These are phyloP conservation scores for Sclerotinia sclerotiorum DNA, from an alignment of 2,329 filamentous ascomycete species.

Conservation along the genomic window DNA sequence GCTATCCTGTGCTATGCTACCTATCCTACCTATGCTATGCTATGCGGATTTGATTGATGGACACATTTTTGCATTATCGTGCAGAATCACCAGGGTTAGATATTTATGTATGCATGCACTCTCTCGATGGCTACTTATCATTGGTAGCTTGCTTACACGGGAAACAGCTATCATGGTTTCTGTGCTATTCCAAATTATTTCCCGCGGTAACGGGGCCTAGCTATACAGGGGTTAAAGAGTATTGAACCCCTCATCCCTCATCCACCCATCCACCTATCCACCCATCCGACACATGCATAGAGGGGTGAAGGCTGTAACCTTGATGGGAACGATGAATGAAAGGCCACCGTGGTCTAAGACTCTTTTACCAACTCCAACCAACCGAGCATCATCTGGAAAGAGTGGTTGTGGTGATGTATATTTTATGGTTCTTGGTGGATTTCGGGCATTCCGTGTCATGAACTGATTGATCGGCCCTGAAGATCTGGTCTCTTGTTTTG, in stretches of 20 bases:
- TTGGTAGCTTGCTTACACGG: background rate
- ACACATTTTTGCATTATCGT: background rate
- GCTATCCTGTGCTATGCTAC: background rate
- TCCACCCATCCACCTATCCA: background rate
- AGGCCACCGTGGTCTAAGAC: conserved; percentile 2
- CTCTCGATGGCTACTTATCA: background rate
- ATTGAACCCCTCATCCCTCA: background rate
- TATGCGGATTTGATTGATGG: background rate
- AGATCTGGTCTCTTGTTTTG: conserved; percentile 6
- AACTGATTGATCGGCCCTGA: conserved; percentile 15
- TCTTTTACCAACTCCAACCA: background rate
- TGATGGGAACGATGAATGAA: background rate
- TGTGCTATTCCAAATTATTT: background rate
- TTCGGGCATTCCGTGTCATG: conserved; percentile 4
- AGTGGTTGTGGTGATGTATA: background rate
- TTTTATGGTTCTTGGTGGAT: background rate
- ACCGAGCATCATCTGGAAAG: background rate
- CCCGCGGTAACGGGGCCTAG: background rate
- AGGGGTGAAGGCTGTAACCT: conserved; percentile 5
- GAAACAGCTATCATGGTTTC: background rate
- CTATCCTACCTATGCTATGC: background rate
- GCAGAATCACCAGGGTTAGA: background rate
- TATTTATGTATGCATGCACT: background rate
- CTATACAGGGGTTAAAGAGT: background rate
- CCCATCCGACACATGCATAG: conserved; percentile 2